phyloP scores from a whole-genome alignment of 2,329 filamentous ascomycete species.

The Pseudogymnoascus sp. region DNA sequence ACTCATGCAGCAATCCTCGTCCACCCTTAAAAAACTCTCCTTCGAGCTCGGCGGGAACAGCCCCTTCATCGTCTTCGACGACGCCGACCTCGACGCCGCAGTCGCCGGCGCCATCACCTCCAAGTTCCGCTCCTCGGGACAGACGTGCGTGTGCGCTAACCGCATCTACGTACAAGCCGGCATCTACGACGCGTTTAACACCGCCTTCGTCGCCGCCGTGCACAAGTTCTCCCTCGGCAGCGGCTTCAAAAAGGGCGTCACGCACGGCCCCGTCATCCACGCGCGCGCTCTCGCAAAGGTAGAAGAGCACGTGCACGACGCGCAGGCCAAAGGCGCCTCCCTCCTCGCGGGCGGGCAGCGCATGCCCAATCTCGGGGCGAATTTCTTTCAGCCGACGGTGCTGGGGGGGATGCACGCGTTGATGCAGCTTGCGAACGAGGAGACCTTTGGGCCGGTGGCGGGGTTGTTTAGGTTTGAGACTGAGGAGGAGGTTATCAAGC shows the following conservation, averaged over 20 bases:
- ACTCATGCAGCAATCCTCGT: constrained; percentile 82
- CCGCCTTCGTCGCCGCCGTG: constrained; percentile 63
- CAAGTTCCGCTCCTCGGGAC: constrained; percentile 91
- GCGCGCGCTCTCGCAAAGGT: constrained; percentile 73
- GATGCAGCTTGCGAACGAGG: constrained; percentile 78
- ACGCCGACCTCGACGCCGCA: constrained; percentile 79
- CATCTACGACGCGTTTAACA: constrained; percentile 67
- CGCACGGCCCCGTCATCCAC: constrained; percentile 80
- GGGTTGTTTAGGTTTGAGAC: constrained; percentile 82
- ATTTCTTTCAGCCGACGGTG: constrained; percentile 88
- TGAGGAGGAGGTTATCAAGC: constrained; percentile 75
- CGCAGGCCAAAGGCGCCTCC: constrained; percentile 66
- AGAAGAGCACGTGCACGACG: constrained; percentile 70
- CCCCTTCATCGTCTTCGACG: constrained; percentile 94
- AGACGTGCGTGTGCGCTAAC: constrained; percentile 91
- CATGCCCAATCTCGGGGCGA: constrained; percentile 64
- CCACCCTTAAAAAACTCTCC: constrained; percentile 71
- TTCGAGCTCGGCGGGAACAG: constrained; percentile 93
- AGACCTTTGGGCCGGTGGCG: constrained; percentile 93
- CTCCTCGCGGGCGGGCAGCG: constrained; percentile 67
- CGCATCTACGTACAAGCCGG: constrained; percentile 70
- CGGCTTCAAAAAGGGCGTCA: constrained; percentile 61
- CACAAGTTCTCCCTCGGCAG: constrained; percentile 66
- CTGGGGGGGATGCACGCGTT: constrained; percentile 76
- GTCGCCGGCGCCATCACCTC: constrained; percentile 74